These are phyloP conservation scores for Cylindrodendrum hubeiense DNA, from an alignment of 2,329 filamentous ascomycete genomes.

Conservation along the genomic window DNA sequence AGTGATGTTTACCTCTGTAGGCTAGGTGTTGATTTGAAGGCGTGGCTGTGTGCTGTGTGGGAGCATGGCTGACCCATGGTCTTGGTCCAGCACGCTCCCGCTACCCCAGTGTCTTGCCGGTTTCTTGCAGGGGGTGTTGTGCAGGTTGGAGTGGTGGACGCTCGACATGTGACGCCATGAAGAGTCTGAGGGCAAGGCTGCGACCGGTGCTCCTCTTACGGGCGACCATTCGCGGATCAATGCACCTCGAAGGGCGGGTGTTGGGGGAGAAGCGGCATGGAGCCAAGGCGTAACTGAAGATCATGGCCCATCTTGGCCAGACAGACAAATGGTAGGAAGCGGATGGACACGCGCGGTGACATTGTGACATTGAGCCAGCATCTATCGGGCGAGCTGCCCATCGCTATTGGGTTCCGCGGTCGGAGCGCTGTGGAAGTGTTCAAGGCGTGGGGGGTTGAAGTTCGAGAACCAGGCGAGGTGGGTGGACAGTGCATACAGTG, in stretches of 20 bases:
- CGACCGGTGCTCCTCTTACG: not conserved
- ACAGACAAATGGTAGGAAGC: not conserved
- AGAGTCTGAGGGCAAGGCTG: not conserved
- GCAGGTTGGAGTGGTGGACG: constrained; percentile 7
- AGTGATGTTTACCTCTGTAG: constrained; percentile 12
- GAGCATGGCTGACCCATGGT: constrained; percentile 14
- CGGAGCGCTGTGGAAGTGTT: constrained; percentile 7
- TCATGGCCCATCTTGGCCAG: constrained; percentile 4
- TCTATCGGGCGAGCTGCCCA: not conserved
- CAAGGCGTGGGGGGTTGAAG: constrained; percentile 19
- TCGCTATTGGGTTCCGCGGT: constrained; percentile 1
- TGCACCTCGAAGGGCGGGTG: not conserved
- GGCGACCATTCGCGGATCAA: not conserved
- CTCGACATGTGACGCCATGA: constrained; percentile 17
- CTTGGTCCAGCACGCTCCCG: constrained; percentile 8
- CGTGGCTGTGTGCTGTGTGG: constrained; percentile 20
- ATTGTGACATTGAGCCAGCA: constrained; percentile 4
- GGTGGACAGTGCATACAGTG: not conserved
- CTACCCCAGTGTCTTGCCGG: constrained; percentile 19
- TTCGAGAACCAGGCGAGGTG: constrained; percentile 12
- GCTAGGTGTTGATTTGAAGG: constrained; percentile 15
- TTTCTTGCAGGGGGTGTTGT: constrained; percentile 9
- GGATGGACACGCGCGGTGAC: constrained; percentile 7
- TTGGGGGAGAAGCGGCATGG: not conserved
- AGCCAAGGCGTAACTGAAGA: constrained; percentile 3